Base-by-base conservation (phyloP, 192 early-diverging fungal species). In the Dimargaris cristalligena region DNA sequence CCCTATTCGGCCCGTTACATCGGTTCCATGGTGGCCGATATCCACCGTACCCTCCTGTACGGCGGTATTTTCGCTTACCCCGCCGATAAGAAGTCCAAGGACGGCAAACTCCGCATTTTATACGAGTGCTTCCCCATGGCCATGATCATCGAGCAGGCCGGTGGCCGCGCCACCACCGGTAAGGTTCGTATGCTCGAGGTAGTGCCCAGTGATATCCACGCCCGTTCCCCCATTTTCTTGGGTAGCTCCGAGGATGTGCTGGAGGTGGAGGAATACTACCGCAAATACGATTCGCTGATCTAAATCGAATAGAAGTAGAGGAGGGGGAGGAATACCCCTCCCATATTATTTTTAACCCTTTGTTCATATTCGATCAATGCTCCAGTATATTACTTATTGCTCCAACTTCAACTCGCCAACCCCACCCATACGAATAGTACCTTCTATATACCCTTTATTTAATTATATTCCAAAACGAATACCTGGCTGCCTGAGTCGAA, bases 101-200 rank as follows among this genome's bases (percentile, higher is more conserved):
- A 78, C 18, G 91, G 88, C 68, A 98, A 98, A 71, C 85, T 98
- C 60, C 80, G 95, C 62, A 80, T 98, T 47, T 75, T 98, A 48
- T 98, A 98, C 73, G 95, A 98, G 76, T 89, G 90, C 67, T 98
- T 94, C 79, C 95, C 92, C n/a, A 98, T 98, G 95, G 83, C 91
- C 0, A 87, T 84, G 60, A 70, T 98, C 46, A 74, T 89, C 47
- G 95, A 98, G 69, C 86, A 94, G 65, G 91, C 91, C n/a, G 95
- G 95, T 45, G 95, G 95, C 50, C 87, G 83, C 63, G 86, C 95
- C 13, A 80, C 78, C 26, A 94, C 87, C 16, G 95, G 95, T 51
- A 73, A 64, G 32, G 64, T 78, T 69, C 72, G 88, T 46, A 85
- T 91, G 68, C 71, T 98, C 34, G 92, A 94, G 65, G 70, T 94